Evolutionary conservation across 1,139 yeast species (phyloP), one percentile per base, ranked within the genome.

Genomic region (Sugiyamaella neomexicana): DNA sequence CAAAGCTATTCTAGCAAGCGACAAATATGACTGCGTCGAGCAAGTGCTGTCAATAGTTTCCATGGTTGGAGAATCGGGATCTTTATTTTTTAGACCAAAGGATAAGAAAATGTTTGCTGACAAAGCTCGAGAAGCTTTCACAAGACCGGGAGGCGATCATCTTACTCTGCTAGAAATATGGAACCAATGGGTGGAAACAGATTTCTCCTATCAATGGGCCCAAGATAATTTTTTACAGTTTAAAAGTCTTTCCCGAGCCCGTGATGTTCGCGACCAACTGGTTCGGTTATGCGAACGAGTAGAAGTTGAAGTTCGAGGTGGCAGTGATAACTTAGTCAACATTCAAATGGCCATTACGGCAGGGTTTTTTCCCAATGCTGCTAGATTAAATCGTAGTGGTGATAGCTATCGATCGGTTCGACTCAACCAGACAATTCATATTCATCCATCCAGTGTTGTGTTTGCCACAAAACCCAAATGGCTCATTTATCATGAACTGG

Each of bases 281-380:
- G 76, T 75, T 44, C 70, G 79, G 20, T 73, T 89, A 34, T 85
- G 95, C 64, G 76, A 73, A 4, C 79, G 83, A 47, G 79, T 82
- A 12, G 91, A 87, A 3, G 70, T 82, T 12, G 68, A 66, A 15
- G 60, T 72, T 5, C 58, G 61, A 1, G 65, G 60, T 1, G 53
- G 60, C 31, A 50, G 55, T 29, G 50, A 57, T 42, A 60, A 70
- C 15, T 62, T 68, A 0, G 62, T 69, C 5, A 72, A 75, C 54
- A 78, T 91, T n/a, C 83, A 81, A 58, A 85, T 82, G 62, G 74
- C 96, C 1, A 75, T 93, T 2, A 76, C 86, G 0, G 75, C 95
- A 0, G 99, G 99, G 0, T 93, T 86, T 65, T 91, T 93, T 65
- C 80, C 89, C 42, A 85, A 93, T 61, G 73, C 88, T 0, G 96